These are phyloP conservation scores for Annona cherimola DNA, from an alignment of 164 flowering plant species.

Conservation along the genomic window DNA sequence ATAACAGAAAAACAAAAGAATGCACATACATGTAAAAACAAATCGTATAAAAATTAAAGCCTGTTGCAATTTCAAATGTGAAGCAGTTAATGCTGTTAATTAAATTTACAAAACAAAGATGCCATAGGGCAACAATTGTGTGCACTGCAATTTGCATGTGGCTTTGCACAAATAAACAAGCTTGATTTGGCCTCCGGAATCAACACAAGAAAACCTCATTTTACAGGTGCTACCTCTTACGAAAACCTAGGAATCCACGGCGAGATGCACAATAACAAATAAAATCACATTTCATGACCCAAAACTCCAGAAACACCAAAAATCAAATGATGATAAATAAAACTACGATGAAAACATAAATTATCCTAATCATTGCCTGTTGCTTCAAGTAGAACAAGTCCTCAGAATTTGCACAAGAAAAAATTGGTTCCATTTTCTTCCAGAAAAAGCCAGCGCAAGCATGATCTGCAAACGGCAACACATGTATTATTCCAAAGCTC, in stretches of 20 bases:
- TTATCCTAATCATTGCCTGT: conserved; percentile 36
- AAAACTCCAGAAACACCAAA: neutral
- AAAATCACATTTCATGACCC: neutral
- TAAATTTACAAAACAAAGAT: neutral
- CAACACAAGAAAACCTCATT: neutral
- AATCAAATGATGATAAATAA: no score
- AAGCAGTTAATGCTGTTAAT: neutral
- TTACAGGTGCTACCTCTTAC: neutral
- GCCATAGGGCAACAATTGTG: neutral
- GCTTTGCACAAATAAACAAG: neutral
- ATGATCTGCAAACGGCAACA: conserved; percentile 34
- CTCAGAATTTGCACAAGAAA: conserved; percentile 42
- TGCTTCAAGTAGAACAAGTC: conserved; percentile 49
- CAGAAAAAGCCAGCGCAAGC: conserved; percentile 63
- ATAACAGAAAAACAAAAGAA: neutral
- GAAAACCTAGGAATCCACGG: neutral
- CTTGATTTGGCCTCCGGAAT: neutral
- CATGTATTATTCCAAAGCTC: neutral
- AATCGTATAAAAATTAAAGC: no score
- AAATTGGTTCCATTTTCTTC: conserved; percentile 62
- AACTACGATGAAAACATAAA: no score
- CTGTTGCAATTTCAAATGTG: no score
- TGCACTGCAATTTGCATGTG: neutral
- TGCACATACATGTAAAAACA: no score
- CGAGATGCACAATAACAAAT: neutral